Base-by-base conservation (phyloP, 2,329 filamentous ascomycete genomes). In the Beauveria caledonica region DNA sequence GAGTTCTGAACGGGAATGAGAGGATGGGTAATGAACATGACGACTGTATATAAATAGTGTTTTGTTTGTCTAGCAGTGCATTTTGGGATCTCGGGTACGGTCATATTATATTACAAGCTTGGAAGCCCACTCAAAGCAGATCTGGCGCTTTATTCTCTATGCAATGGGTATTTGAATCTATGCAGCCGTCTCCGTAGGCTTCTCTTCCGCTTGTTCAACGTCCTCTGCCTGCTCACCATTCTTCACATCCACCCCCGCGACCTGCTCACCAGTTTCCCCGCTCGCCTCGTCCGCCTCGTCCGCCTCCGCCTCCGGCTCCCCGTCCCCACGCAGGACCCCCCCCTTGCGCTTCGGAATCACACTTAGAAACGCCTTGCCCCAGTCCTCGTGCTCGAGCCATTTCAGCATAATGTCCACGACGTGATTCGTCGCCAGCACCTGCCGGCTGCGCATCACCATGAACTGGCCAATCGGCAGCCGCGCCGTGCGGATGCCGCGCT, bases 381-480 rank as follows among this genome's bases (percentile, higher is more conserved):
- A 99, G 71, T 97, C 89, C 2, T 89, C 90, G 53, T 84, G 85
- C 73, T 97, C 91, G 59, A 99, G 74, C 92, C 92, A 99, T 65
- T 86, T 86, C 50, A 96, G 76, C 90, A 99, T 96, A 64, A 99
- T 97, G 74, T 97, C 93, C 51, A 94, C 84, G 1, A 99, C 94
- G 69, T 99, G 94, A 70, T 97, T 99, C 8, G 93, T 97, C 3
- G 93, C 87, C 61, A 99, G 77, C 5, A 99, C 90, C 67, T 88
- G 85, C 36, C 94, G 85, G 67, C 88, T 92, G 60, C 87, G 83
- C 89, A 99, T 95, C 64, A 91, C 83, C 79, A 99, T 87, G 72
- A 90, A 97, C 64, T 97, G 87, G n/a, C 92, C 91, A 67, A 99
- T 97, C 0, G 94, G 94, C 60, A 99, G 74, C 71, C 91, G 92